Evolutionary conservation across 164 flowering plant species (phyloP), one percentile per base, ranked within the genome.

Genomic region (Sedum album): DNA sequence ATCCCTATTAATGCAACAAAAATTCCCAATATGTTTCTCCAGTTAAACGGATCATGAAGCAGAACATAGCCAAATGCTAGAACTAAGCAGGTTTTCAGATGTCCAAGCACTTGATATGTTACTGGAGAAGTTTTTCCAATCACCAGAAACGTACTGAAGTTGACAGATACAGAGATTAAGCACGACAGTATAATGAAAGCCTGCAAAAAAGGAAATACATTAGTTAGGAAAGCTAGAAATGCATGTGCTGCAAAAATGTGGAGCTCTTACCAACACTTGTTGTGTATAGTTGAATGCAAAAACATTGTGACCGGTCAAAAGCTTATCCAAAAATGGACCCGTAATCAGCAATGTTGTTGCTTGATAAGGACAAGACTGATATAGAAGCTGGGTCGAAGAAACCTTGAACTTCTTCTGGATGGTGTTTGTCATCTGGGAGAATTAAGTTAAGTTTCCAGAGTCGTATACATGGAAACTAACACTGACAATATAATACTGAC

Each of bases 41-140:
- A 89, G 79, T 82, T 86, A 70, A 94, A 94, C 51, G 97, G 97
- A 57, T 94, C 92, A 53, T 67, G 91, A 39, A 94, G 96, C 33
- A 94, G 77, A 68, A 83, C 76, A 75, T 91, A 94, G 55, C 98
- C 98, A 75, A 94, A 94, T 23, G 84, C 91, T 82, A 93, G 77
- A 69, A 93, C 96, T 30, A 93, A 81, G 75, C 98, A 93, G 66
- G 98, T 93, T 73, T 94, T 94, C 69, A 91, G 75, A 78, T 94
- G 98, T 60, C 98, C 98, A 38, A 94, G 82, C 63, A 94, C 98
- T 74, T 94, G 98, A 79, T 94, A 94, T 21, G 98, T 94, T 55
- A 94, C 98, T 8, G 98, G 92, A 57, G 98, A 94, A 48, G 98
- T 94, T 79, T 94, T 94, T 36, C 98, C 98, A 71, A 94, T 94